phyloP scores from a whole-genome alignment of 345 rosid species.

The Hypericum androsaemum region DNA sequence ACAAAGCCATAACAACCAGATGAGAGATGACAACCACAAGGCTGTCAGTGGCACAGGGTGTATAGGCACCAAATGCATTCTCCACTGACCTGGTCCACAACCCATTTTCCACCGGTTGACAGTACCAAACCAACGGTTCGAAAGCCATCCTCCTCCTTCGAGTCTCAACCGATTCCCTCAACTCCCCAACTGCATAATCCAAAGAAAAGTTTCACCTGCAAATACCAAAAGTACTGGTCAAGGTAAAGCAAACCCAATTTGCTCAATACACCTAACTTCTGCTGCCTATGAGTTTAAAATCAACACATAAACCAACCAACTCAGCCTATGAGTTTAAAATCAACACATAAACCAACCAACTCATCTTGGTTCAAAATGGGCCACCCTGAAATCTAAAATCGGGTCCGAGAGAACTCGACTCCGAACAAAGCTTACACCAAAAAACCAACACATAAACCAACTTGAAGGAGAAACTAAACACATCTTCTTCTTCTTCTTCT shows the following conservation, averaged over 20 bases:
- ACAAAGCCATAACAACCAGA: slow-evolving; percentile 53
- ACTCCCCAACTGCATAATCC: slow-evolving; percentile 17
- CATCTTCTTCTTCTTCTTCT: too few species aligned
- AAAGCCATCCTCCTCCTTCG: slow-evolving; percentile 40
- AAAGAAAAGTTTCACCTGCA: slow-evolving; percentile 10
- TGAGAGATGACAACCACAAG: slow-evolving; percentile 59
- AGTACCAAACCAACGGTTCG: slow-evolving; percentile 69
- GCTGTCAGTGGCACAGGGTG: slow-evolving; percentile 86
- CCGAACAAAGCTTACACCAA: too few species aligned
- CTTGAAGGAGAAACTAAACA: too few species aligned
- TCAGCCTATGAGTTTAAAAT: too few species aligned
- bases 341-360: too few species aligned
- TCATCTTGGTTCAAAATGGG: too few species aligned
- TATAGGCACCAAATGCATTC: slow-evolving; percentile 90
- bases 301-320: too few species aligned
- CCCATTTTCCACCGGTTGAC: slow-evolving; percentile 65
- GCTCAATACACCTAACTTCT: too few species aligned
- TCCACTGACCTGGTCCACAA: slow-evolving; percentile 65
- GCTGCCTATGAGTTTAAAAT: too few species aligned
- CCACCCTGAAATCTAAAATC: too few species aligned
- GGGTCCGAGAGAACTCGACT: too few species aligned
- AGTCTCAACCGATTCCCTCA: slow-evolving; percentile 12
- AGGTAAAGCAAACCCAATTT: not conserved
- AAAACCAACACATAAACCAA: too few species aligned
- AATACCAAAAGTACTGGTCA: not conserved